A percentile compares a stretch with the other conserved stretches of the same genome.
Evolutionary conservation across 306 rosid genomes (phyloP).

Genomic region (Gillenia trifoliata): DNA sequence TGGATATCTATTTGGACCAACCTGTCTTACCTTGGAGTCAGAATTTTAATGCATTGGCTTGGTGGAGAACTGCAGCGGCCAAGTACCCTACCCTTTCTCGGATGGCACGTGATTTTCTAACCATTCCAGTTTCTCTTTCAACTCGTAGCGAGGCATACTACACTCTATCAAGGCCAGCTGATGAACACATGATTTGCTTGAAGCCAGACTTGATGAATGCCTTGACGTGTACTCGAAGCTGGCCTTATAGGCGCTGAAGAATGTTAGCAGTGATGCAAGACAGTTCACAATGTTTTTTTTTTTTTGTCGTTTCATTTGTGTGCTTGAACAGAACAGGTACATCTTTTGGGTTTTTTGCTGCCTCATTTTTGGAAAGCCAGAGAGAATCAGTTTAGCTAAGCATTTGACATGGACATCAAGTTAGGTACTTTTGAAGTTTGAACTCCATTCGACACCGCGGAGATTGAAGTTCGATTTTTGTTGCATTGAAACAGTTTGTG

Average conservation of each 20-base stretch:
- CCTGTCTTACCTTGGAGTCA: slow-evolving; percentile 14
- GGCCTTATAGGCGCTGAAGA: neutral
- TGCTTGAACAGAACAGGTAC: neutral
- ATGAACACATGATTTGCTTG: neutral
- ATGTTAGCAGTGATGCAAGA: neutral
- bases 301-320: neutral
- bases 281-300: neutral
- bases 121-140: slow-evolving; percentile 12
- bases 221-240: slow-evolving; percentile 7
- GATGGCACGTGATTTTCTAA: slow-evolving; percentile 13
- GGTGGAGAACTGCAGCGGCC: slow-evolving; percentile 11
- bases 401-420: neutral
- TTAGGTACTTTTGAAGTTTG: neutral
- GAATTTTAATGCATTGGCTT: slow-evolving; percentile 1
- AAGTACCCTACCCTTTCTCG: slow-evolving; percentile 10
- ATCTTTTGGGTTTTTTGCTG: neutral
- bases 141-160: slow-evolving; percentile 3
- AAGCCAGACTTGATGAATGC: slow-evolving; percentile 3
- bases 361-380: neutral
- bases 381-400: neutral
- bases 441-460: neutral
- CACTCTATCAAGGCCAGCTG: slow-evolving; percentile 12
- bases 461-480: neutral
- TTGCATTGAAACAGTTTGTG: neutral
- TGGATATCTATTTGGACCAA: slow-evolving; percentile 10